Base-by-base conservation (phyloP, 108 stramenopile species). In the Cylindrotheca fusiformis region DNA sequence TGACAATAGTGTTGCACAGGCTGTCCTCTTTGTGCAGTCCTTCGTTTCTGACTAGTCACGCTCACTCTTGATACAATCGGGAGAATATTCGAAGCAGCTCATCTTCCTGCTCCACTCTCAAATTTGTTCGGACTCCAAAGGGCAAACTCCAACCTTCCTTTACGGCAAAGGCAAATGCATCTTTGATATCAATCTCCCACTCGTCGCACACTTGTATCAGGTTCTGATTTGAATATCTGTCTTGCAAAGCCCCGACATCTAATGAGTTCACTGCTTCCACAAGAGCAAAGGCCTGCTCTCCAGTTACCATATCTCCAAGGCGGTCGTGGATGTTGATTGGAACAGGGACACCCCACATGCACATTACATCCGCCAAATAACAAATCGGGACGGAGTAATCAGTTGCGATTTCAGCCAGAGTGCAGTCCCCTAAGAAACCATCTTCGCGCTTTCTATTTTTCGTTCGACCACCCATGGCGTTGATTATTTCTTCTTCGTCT, bases 231-330 rank as follows among this genome's bases (percentile, higher is more conserved):
- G 88, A 82, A 72, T 94, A 94, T 30, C 82, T 58, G 62, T 86
- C 88, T 58, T 91, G 74, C 64, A 94, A 60, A 2, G 63, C 78
- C 1, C 74, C 84, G 18, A 85, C 53, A 72, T 94, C 93, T 52
- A 91, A 54, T 19, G 86, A 88, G 45, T 87, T 79, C 67, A 94
- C 76, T 27, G 93, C 93, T 58, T 94, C 93, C 25, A 90, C 67
- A 14, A 94, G 70, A 20, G 90, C 86, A 82, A 90, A 94, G 8
- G 90, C 90, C 53, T 90, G 88, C 53, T 94, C 90, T 22, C 90
- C 93, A n/a, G 87, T 94, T 3, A 88, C 90, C 77, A 94, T 67
- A 59, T 91, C 89, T 10, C 93, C 93, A 28, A 94, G 60, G 32
- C 79, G 74, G 45, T 85, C 75, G 47, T 71, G 31, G 3, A 77